These are phyloP conservation scores for Pseudozyma pruni DNA, from an alignment of 1,284 basidiomycete species.

Conservation along the genomic window DNA sequence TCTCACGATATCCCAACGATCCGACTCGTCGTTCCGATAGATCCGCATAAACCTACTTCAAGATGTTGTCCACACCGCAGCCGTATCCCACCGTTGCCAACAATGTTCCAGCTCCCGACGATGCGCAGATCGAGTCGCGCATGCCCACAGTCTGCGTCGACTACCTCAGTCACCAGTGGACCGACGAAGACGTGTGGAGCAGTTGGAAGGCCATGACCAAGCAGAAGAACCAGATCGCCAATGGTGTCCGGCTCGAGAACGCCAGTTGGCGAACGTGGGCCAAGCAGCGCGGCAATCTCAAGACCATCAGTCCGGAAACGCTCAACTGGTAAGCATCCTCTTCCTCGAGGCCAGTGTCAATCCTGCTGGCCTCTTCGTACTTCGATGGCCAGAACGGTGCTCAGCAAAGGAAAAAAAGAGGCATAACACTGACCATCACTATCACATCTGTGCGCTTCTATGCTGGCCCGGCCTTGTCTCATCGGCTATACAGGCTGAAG, in stretches of 20 bases:
- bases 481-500: conserved; percentile 80
- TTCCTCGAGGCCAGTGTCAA: background rate
- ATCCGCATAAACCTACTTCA: conserved; percentile 14
- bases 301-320: conserved; percentile 94
- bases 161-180: conserved; percentile 89
- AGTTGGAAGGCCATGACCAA: conserved; percentile 98
- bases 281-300: conserved; percentile 96
- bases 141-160: conserved; percentile 74
- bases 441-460: no score
- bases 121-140: conserved; percentile 63
- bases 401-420: no score
- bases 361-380: no score
- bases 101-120: conserved; percentile 63
- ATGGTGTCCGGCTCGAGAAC: conserved; percentile 93
- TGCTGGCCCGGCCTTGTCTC: background rate
- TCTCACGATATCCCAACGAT: no score
- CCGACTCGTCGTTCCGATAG: conserved; percentile 4
- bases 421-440: conserved; percentile 4
- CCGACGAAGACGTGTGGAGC: conserved; percentile 97
- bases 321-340: conserved; percentile 85
- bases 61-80: conserved; percentile 66
- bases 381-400: no score
- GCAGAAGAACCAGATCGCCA: conserved; percentile 97
- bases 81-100: conserved; percentile 64
- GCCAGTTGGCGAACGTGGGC: conserved; percentile 99